Evolutionary conservation across 768 basidiomycete genomes (phyloP), one percentile per base, ranked within the genome.

Genomic region (Russula sp.): DNA sequence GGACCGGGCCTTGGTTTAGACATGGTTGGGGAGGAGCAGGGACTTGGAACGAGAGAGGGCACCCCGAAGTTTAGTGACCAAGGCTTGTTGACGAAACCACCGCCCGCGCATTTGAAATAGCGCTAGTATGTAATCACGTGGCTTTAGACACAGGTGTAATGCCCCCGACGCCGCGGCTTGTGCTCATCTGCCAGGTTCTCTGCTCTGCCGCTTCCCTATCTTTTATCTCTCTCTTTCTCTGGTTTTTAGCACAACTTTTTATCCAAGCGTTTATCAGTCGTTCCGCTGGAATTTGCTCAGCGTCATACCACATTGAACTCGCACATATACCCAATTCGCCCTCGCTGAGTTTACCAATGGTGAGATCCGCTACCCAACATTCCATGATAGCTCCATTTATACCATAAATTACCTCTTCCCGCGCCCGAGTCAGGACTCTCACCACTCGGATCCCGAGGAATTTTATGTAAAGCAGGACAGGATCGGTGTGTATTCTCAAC

Each of bases 381-480:
- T 47, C 50, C 32, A 50, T 53, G 45, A 34, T 47, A 50, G 34
- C 32, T 22, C 48, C 16, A 56, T 61, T 55, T 57, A 62, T 64
- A 44, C 42, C 56, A 31, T 52, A 48, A 54, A 59, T 65, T 67
- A 27, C 51, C 48, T 61, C 63, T 47, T 62, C 40, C 50, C 50
- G 13, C 34, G 61, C 61, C 50, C 68, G 57, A 59, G 61, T 55
- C 72, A 90, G 88, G 87, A 88, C 66, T 73, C 84, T 51, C 81
- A 79, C 68, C 78, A 82, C 69, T 87, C 89, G 76, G 96, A 99
- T 79, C 96, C 96, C 61, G 95, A 98, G 75, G 94, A 95, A 70
- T 84, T 94, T 72, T 99, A 97, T 75, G 94, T 98, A 67, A 92
- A 89, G 74, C 96, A 99, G 78, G 91, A 97, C 75, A 85, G 94